These are phyloP conservation scores for Verticillium nubilum DNA, from an alignment of 2,329 filamentous ascomycete genomes.

Conservation along the genomic window DNA sequence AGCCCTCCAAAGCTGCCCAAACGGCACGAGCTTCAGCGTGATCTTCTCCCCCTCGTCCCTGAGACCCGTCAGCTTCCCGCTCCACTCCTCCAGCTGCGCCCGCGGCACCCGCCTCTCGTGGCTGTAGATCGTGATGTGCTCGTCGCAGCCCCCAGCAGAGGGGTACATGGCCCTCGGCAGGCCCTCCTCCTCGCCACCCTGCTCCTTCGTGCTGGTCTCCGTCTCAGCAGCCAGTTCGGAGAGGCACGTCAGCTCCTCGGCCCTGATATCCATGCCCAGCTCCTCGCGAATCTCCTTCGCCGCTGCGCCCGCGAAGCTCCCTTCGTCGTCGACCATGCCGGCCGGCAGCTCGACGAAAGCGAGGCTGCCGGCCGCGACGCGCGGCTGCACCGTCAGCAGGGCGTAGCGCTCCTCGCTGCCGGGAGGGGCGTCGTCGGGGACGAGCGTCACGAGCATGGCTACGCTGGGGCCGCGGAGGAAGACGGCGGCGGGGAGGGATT, in stretches of 20 bases:
- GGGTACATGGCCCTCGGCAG: slow-evolving; percentile 49
- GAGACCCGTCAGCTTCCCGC: slow-evolving; percentile 51
- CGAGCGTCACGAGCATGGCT: slow-evolving; percentile 51
- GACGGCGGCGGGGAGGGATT: slow-evolving; percentile 46
- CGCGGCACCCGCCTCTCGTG: slow-evolving; percentile 47
- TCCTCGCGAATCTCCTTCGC: slow-evolving; percentile 59
- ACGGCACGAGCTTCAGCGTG: slow-evolving; percentile 51
- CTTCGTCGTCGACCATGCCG: slow-evolving; percentile 50
- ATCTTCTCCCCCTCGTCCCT: slow-evolving; percentile 56
- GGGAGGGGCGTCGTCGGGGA: slow-evolving; percentile 41
- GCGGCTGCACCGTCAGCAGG: slow-evolving; percentile 54
- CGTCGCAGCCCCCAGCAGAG: slow-evolving; percentile 55
- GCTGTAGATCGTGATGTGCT: slow-evolving; percentile 53
- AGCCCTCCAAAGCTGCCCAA: slow-evolving; percentile 52
- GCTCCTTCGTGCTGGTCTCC: slow-evolving; percentile 4
- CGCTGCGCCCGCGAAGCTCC: slow-evolving; percentile 50
- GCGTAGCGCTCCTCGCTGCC: slow-evolving; percentile 45
- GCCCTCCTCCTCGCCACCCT: slow-evolving; percentile 16
- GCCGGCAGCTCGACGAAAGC: slow-evolving; percentile 52
- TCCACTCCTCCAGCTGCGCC: slow-evolving; percentile 46
- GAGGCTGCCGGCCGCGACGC: slow-evolving; percentile 49
- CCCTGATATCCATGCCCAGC: slow-evolving; percentile 46
- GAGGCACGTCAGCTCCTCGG: slow-evolving; percentile 41
- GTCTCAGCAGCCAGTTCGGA: slow-evolving; percentile 40
- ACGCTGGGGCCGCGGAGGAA: slow-evolving; percentile 58